phyloP scores from a whole-genome alignment of 257 asterid species.

The Avicennia marina region DNA sequence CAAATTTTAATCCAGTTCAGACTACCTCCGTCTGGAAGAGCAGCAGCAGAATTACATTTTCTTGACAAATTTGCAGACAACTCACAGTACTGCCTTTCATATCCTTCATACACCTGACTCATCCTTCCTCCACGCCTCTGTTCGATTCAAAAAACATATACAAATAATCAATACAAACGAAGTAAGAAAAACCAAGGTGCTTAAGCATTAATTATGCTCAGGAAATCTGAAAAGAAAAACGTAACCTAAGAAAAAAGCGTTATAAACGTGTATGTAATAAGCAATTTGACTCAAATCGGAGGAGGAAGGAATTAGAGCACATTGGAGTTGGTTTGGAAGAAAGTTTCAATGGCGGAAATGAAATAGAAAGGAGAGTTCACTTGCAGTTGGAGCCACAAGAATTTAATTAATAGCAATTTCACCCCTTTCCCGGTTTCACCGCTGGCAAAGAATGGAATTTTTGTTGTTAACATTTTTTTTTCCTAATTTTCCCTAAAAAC shows the following conservation, averaged over 20 bases:
- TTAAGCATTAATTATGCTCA: neutral
- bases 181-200: neutral
- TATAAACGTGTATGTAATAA: neutral
- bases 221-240: neutral
- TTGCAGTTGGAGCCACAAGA: too few species aligned
- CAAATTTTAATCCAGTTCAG: slow-evolving; percentile 1
- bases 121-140: neutral
- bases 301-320: too few species aligned
- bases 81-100: slow-evolving; percentile 93
- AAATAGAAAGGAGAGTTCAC: too few species aligned
- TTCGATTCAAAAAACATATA: too few species aligned
- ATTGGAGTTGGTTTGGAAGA: too few species aligned
- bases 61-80: slow-evolving; percentile 80
- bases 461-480: too few species aligned
- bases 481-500: too few species aligned
- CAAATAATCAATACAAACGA: neutral
- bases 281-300: neutral
- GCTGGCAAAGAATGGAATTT: too few species aligned
- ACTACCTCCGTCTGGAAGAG: slow-evolving; percentile 74
- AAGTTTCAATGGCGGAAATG: too few species aligned
- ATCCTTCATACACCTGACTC: slow-evolving; percentile 89
- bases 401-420: too few species aligned
- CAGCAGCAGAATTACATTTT: slow-evolving; percentile 61
- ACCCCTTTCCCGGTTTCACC: too few species aligned
- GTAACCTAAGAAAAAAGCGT: neutral